phyloP scores from a whole-genome alignment of 2,329 filamentous ascomycete genomes.

The Fusarium nanum region DNA sequence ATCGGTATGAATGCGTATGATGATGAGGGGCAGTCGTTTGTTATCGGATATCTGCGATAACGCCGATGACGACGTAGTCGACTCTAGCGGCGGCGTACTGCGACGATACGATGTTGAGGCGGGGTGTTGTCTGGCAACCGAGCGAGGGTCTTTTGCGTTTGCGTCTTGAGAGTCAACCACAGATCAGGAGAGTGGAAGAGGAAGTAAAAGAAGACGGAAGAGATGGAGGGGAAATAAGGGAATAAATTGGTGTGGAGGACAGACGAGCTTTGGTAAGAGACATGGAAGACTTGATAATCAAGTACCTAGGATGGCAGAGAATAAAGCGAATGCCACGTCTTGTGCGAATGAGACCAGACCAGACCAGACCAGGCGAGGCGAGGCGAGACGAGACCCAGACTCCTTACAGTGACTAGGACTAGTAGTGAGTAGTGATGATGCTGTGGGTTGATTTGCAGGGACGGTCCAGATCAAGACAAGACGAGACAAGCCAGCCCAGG shows the following conservation, averaged over 20 bases:
- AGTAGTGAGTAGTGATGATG: constrained; percentile 41
- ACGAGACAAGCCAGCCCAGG: neutral
- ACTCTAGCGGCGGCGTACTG: constrained; percentile 41
- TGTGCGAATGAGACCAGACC: constrained; percentile 41
- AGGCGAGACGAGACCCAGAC: constrained; percentile 9
- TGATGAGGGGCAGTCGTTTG: constrained; percentile 45
- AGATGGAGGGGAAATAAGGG: constrained; percentile 11
- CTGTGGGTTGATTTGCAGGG: constrained; percentile 42
- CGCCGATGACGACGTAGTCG: constrained; percentile 45
- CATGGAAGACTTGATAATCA: constrained; percentile 26
- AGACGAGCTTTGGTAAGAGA: constrained; percentile 24
- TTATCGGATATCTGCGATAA: constrained; percentile 47
- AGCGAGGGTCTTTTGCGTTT: neutral
- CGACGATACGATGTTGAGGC: constrained; percentile 25
- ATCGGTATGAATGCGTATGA: constrained; percentile 24
- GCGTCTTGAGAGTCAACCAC: neutral
- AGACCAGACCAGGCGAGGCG: constrained; percentile 3
- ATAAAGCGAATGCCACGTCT: constrained; percentile 46
- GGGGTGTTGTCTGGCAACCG: constrained; percentile 16
- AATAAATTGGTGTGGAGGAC: constrained; percentile 34
- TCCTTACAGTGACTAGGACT: constrained; percentile 20
- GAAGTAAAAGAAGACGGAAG: neutral
- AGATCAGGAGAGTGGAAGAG: neutral
- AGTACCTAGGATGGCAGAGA: constrained; percentile 20
- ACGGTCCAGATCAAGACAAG: constrained; percentile 34